phyloP scores from a whole-genome alignment of 2,329 filamentous ascomycete genomes.

The Calonectria montana region DNA sequence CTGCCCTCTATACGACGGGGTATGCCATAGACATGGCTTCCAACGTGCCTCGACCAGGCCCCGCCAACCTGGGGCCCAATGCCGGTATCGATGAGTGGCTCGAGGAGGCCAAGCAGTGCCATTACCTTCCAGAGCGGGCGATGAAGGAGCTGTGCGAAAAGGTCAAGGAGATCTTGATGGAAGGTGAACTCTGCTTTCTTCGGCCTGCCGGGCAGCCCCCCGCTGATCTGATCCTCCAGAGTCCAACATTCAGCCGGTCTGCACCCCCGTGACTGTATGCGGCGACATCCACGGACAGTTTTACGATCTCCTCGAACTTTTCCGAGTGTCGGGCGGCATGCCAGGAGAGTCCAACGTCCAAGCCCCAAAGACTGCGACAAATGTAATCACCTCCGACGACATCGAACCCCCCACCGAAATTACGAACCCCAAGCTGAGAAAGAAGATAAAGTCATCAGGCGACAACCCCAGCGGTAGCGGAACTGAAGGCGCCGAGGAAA shows the following conservation, averaged over 20 bases:
- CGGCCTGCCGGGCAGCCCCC: constrained; percentile 3
- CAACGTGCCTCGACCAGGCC: constrained; percentile 86
- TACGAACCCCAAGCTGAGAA: constrained; percentile 86
- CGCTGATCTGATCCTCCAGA: constrained; percentile 64
- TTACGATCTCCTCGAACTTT: constrained; percentile 96
- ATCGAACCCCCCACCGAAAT: constrained; percentile 92
- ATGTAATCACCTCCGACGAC: constrained; percentile 88
- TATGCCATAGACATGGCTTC: constrained; percentile 51
- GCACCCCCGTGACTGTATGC: constrained; percentile 95
- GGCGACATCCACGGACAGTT: constrained; percentile 99
- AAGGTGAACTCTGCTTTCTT: constrained; percentile 68
- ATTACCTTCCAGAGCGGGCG: constrained; percentile 92
- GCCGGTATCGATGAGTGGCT: constrained; percentile 96
- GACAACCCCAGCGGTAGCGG: constrained; percentile 60
- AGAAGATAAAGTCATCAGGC: constrained; percentile 74
- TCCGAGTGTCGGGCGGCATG: constrained; percentile 96
- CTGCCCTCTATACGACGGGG: constrained; percentile 37
- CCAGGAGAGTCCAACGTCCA: constrained; percentile 83
- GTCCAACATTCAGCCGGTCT: constrained; percentile 98
- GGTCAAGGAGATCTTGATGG: constrained; percentile 99
- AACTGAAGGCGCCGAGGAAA: constrained; percentile 61
- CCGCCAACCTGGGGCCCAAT: constrained; percentile 84
- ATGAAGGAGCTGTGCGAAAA: constrained; percentile 99
- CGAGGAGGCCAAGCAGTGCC: constrained; percentile 95
- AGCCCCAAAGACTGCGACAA: constrained; percentile 74